Evolutionary conservation across 352 stramenopile genomes (phyloP), one percentile per base, ranked within the genome.

Genomic region (Phytophthora niederhauseri): DNA sequence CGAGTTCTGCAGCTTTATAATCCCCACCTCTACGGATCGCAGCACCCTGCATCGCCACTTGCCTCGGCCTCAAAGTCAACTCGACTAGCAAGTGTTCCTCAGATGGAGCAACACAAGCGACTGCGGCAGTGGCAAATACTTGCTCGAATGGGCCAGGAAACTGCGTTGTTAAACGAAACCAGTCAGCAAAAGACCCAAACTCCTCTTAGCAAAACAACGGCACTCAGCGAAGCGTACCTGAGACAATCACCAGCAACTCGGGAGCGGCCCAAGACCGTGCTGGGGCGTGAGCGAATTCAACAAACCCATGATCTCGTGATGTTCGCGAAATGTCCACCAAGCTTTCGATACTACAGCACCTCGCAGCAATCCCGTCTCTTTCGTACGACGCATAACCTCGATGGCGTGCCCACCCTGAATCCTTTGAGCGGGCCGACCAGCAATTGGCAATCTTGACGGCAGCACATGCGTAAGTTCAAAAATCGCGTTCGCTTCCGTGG

Each of bases 1-100:
- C 76, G 68, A 0, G 66, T 92, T 2, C 64, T 92, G 51, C 81
- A 88, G 56, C 83, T 82, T 52, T 90, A 87, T 57, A 92, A 92
- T 34, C 84, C 84, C n/a, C 63, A 76, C 15, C 57, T 90, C 1
- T 90, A 82, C 49, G 76, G 31, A 57, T 70, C 75, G 0, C 66
- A 68, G 15, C 61, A 72, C 26, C 22, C 26, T 31, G 15, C 26
- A 24, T 64, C 57, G 30, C 57, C 70, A 24, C 19, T 73, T 60
- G 31, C 46, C 17, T 66, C 56, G 41, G 36, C 19, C 9, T 60
- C 65, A 22, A 51, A 46, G 19, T 75, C 70, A 38, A 57, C 62
- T 30, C 67, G 66, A 17, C 45, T 70, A 11, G 60, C 57, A 26
- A 57, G 66, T 7, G 57, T 75, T 20, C 57, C 60, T 46, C 61